Conservation (phyloP, 768 basidiomycete species). For the Kwoniella heveanensis region DNA sequence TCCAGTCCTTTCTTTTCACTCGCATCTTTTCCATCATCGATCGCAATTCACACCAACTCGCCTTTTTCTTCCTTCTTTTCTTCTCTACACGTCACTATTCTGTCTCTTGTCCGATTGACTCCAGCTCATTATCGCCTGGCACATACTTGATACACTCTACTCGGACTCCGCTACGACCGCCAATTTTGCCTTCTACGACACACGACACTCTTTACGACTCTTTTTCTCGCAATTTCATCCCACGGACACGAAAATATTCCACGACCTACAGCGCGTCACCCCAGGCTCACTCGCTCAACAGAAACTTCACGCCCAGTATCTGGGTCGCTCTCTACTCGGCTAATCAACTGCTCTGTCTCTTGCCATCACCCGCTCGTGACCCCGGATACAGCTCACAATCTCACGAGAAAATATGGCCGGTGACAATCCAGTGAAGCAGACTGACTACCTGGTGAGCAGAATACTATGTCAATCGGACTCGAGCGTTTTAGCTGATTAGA, state of each 20-base stretch:
- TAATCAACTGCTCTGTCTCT: too few relatives aligned
- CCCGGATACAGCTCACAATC: too few relatives aligned
- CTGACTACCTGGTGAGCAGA: conserved; percentile 20
- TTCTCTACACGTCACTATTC: not conserved
- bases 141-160: not conserved
- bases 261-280: too few relatives aligned
- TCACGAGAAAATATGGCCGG: conserved; percentile 8
- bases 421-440: conserved; percentile 21
- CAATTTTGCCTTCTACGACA: not conserved
- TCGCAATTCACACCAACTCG: not conserved
- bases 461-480: too few relatives aligned
- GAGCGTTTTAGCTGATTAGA: too few relatives aligned
- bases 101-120: not conserved
- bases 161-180: not conserved
- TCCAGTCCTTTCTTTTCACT: too few relatives aligned
- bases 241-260: too few relatives aligned
- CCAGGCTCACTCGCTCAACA: too few relatives aligned
- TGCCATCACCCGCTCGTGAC: too few relatives aligned
- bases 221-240: not conserved
- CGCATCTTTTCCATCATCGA: not conserved
- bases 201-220: not conserved
- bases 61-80: not conserved
- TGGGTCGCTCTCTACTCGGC: too few relatives aligned
- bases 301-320: too few relatives aligned
- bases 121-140: not conserved